Evolutionary conservation across 192 early-diverging fungal genomes (phyloP), one percentile per base, ranked within the genome.

Genomic region (Neocallimastix lanati): DNA sequence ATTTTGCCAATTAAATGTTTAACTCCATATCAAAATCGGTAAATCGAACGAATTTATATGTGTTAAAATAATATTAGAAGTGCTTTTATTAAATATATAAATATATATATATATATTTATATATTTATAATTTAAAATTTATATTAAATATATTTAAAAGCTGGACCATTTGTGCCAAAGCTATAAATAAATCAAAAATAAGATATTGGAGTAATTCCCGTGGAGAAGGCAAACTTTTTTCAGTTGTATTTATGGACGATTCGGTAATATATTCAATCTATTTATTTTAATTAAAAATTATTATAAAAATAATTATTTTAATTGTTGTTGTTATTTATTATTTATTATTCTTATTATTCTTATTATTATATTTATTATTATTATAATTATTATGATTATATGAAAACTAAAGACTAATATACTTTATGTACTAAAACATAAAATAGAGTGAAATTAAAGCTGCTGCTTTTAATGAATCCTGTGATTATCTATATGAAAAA

Each of bases 371-470:
- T 78, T 5, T 82, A 13, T 76, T 18, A 76, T 35, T 9, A 21
- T 50, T 50, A 4, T 21, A n/a, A n/a, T n/a, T n/a, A n/a, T n/a
- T n/a, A n/a, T n/a, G n/a, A n/a, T n/a, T n/a, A n/a, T n/a, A n/a
- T n/a, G n/a, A n/a, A n/a, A n/a, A n/a, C n/a, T n/a, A n/a, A n/a
- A n/a, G n/a, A n/a, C n/a, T n/a, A n/a, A n/a, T n/a, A n/a, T n/a
- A n/a, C n/a, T n/a, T n/a, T n/a, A n/a, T n/a, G n/a, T n/a, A n/a
- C n/a, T n/a, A n/a, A n/a, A n/a, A n/a, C n/a, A n/a, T n/a, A n/a
- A n/a, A n/a, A n/a, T n/a, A 94, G 93, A 92, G 95, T 76, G 96
- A 98, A 82, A 98, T 99, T 81, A 92, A 93, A 76, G 96, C 93
- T 12, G 98, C 97, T 4, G 92, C 84, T n/a, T 99, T 99, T 84